Percentiles rank a stretch among this genome's conserved stretches.
Evolutionary conservation across 176 grass and related monocot species (phyloP).

Genomic region (Phoenix dactylifera): DNA sequence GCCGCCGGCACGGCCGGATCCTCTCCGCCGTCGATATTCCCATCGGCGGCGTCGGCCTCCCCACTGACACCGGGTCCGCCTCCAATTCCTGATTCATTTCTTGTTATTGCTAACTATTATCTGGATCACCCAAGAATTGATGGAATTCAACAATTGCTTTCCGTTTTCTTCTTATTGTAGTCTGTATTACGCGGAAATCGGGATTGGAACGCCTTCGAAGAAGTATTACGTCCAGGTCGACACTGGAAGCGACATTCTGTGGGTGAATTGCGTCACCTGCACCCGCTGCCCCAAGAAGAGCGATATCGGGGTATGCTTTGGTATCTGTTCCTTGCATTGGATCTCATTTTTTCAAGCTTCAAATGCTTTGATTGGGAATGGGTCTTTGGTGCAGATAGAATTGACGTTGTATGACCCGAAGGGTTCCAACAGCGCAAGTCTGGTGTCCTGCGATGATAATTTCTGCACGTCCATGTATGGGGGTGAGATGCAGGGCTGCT

Average conservation of each 20-base stretch:
- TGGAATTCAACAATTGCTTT: not conserved
- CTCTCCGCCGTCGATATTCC: conserved; percentile 55
- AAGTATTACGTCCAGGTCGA: conserved; percentile 94
- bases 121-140: not conserved
- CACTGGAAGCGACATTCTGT: conserved; percentile 88
- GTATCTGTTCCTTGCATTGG: not conserved
- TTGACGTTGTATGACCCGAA: conserved; percentile 81
- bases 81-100: not conserved
- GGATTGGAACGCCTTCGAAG: conserved; percentile 66
- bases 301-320: conserved; percentile 54
- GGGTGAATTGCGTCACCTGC: conserved; percentile 94
- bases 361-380: not conserved
- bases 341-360: not conserved
- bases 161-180: conserved; percentile 15
- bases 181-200: conserved; percentile 72
- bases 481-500: conserved; percentile 27
- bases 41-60: conserved; percentile 68
- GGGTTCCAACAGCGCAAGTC: conserved; percentile 35
- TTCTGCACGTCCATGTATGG: conserved; percentile 41
- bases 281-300: conserved; percentile 65
- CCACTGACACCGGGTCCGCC: conserved; percentile 65
- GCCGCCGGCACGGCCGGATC: conserved; percentile 30
- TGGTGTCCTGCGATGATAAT: conserved; percentile 46
- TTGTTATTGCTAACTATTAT: conserved; percentile 2
- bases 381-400: conserved; percentile 43